Evolutionary conservation across 352 stramenopile genomes (phyloP), one percentile per base, ranked within the genome.

Genomic region (Globisporangium ultimum): DNA sequence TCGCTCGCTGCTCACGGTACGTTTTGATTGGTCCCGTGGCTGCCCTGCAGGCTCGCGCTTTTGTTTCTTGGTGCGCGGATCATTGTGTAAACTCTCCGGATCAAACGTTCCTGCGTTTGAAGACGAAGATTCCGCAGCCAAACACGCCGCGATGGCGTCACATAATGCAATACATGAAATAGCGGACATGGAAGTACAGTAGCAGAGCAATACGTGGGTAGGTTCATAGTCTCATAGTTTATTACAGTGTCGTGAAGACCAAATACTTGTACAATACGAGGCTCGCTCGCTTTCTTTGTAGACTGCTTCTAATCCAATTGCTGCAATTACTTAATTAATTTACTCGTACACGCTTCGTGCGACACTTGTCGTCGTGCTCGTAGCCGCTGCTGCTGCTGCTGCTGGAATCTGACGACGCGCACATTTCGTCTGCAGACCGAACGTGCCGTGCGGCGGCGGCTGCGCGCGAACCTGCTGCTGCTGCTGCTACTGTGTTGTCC

Each of bases 261-360:
- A 15, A 14, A 48, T 58, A 58, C 21, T 58, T 32, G 38, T 43
- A 43, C 55, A 61, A 45, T 10, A 48, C 24, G 24, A 28, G 24
- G 24, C 24, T 28, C 24, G 24, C 24, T 28, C 24, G 24, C 5
- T 28, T 28, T 28, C 24, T 5, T 28, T 28, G 24, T 28, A 28
- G 24, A 28, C 24, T 28, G 24, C 24, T 28, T 28, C 24, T 45
- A 32, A 34, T 61, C 45, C 48, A 53, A 61, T 36, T 20, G n/a
- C 1, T 40, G 13, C 12, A 22, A n/a, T 48, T 32, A 17, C 11
- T 55, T n/a, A 11, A 17, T 62, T 52, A 63, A 58, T 58, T 48
- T 41, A 63, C 58, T 18, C 58, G 58, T 18, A 63, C 58, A 38
- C 58, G 58, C 49, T 63, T 63, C 38, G 24, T 53, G 40, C 58